These are phyloP conservation scores for Pilasporangium apinafurcum DNA, from an alignment of 352 stramenopile genomes.

Conservation along the genomic window DNA sequence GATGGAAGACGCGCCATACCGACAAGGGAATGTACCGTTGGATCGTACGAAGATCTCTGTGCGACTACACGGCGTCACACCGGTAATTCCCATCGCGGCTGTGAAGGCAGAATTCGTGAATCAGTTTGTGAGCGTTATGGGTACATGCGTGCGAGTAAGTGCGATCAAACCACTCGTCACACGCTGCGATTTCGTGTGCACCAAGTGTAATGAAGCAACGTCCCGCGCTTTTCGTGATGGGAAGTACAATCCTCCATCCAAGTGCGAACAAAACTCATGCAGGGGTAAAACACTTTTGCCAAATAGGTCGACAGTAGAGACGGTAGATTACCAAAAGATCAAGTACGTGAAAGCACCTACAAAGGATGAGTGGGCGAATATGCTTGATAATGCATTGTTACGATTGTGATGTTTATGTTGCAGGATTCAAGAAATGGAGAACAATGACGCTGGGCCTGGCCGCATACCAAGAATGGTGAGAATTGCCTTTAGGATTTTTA, in stretches of 20 bases:
- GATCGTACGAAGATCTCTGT: constrained; percentile 51
- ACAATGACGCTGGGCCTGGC: constrained; percentile 79
- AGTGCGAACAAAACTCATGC: constrained; percentile 61
- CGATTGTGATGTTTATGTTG: neutral
- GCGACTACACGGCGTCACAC: constrained; percentile 61
- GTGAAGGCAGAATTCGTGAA: constrained; percentile 75
- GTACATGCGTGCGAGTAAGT: constrained; percentile 78
- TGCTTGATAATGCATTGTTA: constrained; percentile 8
- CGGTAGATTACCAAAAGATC: constrained; percentile 89
- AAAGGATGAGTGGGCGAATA: neutral
- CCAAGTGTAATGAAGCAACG: constrained; percentile 72
- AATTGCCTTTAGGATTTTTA: neutral
- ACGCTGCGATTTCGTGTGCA: constrained; percentile 84
- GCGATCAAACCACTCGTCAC: constrained; percentile 82
- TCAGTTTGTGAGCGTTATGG: constrained; percentile 68
- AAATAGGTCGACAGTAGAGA: constrained; percentile 79
- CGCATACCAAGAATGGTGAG: constrained; percentile 81
- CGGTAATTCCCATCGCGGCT: constrained; percentile 51
- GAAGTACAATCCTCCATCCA: constrained; percentile 63
- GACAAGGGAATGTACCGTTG: constrained; percentile 29
- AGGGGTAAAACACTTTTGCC: constrained; percentile 64
- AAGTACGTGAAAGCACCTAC: constrained; percentile 53
- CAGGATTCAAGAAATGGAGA: constrained; percentile 90
- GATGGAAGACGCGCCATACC: constrained; percentile 32
- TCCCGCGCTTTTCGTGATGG: constrained; percentile 68